phyloP scores from a whole-genome alignment of 495 filamentous ascomycete genomes.

The Lophiostoma macrostomum region DNA sequence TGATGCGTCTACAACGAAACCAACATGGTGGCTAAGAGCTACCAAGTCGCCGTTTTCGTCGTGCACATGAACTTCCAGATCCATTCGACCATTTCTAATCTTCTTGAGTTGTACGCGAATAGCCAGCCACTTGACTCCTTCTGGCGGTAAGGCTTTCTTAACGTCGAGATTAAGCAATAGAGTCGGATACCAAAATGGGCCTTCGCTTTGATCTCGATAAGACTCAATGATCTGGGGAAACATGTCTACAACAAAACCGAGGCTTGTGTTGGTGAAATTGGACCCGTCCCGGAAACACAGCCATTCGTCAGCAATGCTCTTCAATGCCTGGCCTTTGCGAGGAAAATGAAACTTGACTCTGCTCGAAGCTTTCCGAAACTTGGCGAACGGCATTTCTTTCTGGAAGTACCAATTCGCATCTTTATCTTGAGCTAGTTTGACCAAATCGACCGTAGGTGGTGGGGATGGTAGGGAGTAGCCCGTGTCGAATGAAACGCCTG shows the following conservation, averaged over 20 bases:
- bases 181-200: slow-evolving; percentile 74
- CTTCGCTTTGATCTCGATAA: slow-evolving; percentile 32
- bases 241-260: slow-evolving; percentile 63
- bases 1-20: slow-evolving; percentile 34
- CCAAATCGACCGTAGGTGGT: slow-evolving; percentile 47
- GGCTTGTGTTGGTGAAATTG: slow-evolving; percentile 41
- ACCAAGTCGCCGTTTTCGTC: slow-evolving; percentile 43
- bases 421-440: slow-evolving; percentile 38
- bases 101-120: slow-evolving; percentile 41
- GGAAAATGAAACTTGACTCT: slow-evolving; percentile 59
- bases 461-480: slow-evolving; percentile 50
- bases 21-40: slow-evolving; percentile 44
- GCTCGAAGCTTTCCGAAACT: slow-evolving; percentile 53
- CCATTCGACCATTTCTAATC: slow-evolving; percentile 47
- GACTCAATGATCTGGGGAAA: slow-evolving; percentile 58
- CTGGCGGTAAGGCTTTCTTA: slow-evolving; percentile 46
- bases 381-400: slow-evolving; percentile 42
- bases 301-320: slow-evolving; percentile 63
- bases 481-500: slow-evolving; percentile 56
- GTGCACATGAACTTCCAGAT: slow-evolving; percentile 42
- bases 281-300: slow-evolving; percentile 48
- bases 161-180: slow-evolving; percentile 54
- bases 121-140: slow-evolving; percentile 46
- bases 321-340: slow-evolving; percentile 43
- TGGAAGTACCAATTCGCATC: slow-evolving; percentile 48